These are phyloP conservation scores for Alternaria brassicae DNA, from an alignment of 2,329 filamentous ascomycete genomes.

Conservation along the genomic window DNA sequence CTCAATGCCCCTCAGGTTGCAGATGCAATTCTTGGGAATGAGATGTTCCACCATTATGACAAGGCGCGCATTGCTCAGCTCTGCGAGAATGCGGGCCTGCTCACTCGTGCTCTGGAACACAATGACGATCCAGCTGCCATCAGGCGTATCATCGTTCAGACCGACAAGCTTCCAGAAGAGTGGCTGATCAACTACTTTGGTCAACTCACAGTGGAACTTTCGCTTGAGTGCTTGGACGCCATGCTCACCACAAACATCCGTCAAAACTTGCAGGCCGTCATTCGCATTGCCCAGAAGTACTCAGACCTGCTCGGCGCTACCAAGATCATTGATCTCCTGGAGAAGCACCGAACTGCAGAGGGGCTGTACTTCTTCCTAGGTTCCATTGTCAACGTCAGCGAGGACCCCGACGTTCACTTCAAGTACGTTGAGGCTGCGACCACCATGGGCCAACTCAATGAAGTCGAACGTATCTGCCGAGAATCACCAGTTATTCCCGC, in stretches of 20 bases:
- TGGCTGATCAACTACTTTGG: conserved; percentile 95
- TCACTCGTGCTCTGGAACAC: conserved; percentile 78
- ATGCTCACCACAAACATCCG: conserved; percentile 98
- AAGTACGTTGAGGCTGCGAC: conserved; percentile 99
- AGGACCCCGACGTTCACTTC: conserved; percentile 95
- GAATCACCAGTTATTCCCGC: conserved; percentile 78
- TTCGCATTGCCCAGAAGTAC: conserved; percentile 97
- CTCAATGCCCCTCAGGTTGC: conserved; percentile 96
- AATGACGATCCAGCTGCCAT: conserved; percentile 89
- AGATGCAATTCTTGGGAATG: conserved; percentile 95
- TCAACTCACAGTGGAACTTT: conserved; percentile 92
- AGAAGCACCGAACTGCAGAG: conserved; percentile 97
- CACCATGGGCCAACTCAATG: conserved; percentile 89
- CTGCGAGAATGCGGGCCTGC: conserved; percentile 89
- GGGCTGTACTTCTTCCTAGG: conserved; percentile 98
- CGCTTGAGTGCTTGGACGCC: conserved; percentile 89
- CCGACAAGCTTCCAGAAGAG: conserved; percentile 86
- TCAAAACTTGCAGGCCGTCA: conserved; percentile 92
- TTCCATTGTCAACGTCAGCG: conserved; percentile 95
- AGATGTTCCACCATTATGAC: conserved; percentile 98
- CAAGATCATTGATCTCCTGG: conserved; percentile 88
- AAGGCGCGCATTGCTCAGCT: conserved; percentile 85
- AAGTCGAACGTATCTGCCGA: conserved; percentile 96
- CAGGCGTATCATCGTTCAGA: conserved; percentile 88
- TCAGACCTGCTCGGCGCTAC: conserved; percentile 91